Evolutionary conservation across 495 filamentous ascomycete genomes (phyloP).

Genomic region (Cairneyella variabilis): DNA sequence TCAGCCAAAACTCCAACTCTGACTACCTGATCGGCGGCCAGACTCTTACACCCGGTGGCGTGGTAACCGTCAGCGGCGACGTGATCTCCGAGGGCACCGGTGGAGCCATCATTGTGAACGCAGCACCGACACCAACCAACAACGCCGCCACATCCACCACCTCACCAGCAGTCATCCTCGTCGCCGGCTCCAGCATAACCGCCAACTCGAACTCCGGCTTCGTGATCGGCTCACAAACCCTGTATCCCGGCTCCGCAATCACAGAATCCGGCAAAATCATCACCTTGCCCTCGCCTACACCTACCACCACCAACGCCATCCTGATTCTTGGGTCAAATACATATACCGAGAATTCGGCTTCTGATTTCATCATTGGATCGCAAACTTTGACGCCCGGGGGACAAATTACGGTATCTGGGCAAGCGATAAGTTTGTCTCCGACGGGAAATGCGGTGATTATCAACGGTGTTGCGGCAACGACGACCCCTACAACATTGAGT

Average conservation of each 20-base stretch:
- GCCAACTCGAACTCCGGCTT: slow-evolving; percentile 13
- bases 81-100: slow-evolving; percentile 8
- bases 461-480: neutral
- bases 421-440: slow-evolving; percentile 11
- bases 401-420: slow-evolving; percentile 7
- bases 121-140: neutral
- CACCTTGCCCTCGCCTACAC: slow-evolving; percentile 7
- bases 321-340: slow-evolving; percentile 13
- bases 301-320: neutral
- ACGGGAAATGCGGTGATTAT: slow-evolving; percentile 4
- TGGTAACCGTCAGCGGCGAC: slow-evolving; percentile 17
- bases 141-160: neutral
- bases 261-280: slow-evolving; percentile 11
- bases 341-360: slow-evolving; percentile 7
- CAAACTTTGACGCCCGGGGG: slow-evolving; percentile 18
- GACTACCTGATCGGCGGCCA: slow-evolving; percentile 13
- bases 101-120: slow-evolving; percentile 16
- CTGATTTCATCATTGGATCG: slow-evolving; percentile 12
- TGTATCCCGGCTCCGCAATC: slow-evolving; percentile 18
- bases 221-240: slow-evolving; percentile 21
- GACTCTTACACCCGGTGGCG: slow-evolving; percentile 16
- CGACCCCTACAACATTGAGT: neutral
- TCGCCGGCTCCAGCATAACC: slow-evolving; percentile 16
- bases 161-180: slow-evolving; percentile 9
- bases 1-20: slow-evolving; percentile 8